These are phyloP conservation scores for Gossypium australe DNA, from an alignment of 345 rosid species.

Conservation along the genomic window DNA sequence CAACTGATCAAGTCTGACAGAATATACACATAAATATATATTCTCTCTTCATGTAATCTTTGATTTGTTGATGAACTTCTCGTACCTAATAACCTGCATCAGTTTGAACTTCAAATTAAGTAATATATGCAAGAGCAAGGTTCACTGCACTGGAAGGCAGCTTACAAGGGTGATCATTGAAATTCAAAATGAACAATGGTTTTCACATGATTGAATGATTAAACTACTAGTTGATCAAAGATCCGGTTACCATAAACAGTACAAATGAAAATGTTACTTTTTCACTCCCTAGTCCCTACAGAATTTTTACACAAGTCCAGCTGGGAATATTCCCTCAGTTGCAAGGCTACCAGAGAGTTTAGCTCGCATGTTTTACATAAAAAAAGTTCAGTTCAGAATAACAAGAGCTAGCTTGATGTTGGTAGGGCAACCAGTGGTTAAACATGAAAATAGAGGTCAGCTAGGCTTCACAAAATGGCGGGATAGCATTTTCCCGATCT, in stretches of 20 bases:
- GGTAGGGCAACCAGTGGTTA: constrained; percentile 5
- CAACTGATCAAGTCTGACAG: constrained; percentile 20
- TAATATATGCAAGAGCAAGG: not conserved
- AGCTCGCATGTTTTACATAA: constrained; percentile 1
- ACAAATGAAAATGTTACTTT: not conserved
- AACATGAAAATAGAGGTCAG: constrained; percentile 14
- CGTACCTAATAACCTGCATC: not conserved
- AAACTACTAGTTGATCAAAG: not conserved
- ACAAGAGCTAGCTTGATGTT: constrained; percentile 3
- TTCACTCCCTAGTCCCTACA: not conserved
- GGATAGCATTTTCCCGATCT: constrained; percentile 63
- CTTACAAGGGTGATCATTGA: not conserved
- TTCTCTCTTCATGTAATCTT: not conserved
- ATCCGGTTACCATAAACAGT: not conserved
- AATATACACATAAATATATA: not conserved
- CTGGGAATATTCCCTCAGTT: not conserved
- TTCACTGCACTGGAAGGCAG: not conserved
- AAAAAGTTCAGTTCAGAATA: not conserved
- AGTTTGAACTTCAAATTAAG: not conserved
- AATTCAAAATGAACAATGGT: not conserved
- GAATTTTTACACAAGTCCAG: constrained; percentile 16
- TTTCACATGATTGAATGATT: not conserved
- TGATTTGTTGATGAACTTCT: not conserved
- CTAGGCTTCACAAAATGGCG: constrained; percentile 55
- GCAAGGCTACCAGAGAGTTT: constrained; percentile 15